A percentile compares a stretch with the other conserved stretches of the same genome.
phyloP scores from a whole-genome alignment of 495 filamentous ascomycete species.

The Thozetella sp. region DNA sequence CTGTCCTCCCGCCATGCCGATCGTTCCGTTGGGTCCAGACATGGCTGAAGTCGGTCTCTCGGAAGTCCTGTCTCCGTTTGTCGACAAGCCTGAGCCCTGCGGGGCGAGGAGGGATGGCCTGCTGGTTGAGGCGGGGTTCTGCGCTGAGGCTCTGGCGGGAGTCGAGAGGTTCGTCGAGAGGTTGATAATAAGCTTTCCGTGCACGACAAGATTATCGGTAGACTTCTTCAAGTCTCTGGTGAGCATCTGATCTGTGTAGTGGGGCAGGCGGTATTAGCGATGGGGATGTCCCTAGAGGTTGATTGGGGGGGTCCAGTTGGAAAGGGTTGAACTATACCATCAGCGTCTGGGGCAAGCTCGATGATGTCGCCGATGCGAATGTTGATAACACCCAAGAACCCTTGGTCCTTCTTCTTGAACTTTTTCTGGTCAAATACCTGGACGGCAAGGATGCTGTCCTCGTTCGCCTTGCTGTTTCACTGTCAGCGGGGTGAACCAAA shows the following conservation, averaged over 20 bases:
- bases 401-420: constrained; percentile 99
- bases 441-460: constrained; percentile 94
- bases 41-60: constrained; percentile 47
- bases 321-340: constrained; percentile 67
- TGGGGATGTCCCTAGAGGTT: too few species aligned
- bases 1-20: constrained; percentile 22
- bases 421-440: constrained; percentile 99
- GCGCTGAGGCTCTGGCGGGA: constrained; percentile 30
- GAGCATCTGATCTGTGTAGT: constrained; percentile 84
- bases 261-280: constrained; percentile 6
- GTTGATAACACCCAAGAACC: constrained; percentile 97
- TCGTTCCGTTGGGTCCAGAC: constrained; percentile 40
- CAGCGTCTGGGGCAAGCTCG: constrained; percentile 83
- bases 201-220: constrained; percentile 95
- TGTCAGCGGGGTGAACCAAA: constrained; percentile 20
- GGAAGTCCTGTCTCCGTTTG: constrained; percentile 24
- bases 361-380: constrained; percentile 92
- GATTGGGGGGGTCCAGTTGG: too few species aligned
- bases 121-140: constrained; percentile 33
- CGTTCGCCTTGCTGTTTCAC: constrained; percentile 70
- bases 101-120: constrained; percentile 39
- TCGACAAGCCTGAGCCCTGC: constrained; percentile 33
- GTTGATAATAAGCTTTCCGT: constrained; percentile 96
- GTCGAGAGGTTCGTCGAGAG: constrained; percentile 80
- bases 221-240: constrained; percentile 98